Conservation (phyloP, 805 yeast genomes). For the Myxozyma kluyveri region DNA sequence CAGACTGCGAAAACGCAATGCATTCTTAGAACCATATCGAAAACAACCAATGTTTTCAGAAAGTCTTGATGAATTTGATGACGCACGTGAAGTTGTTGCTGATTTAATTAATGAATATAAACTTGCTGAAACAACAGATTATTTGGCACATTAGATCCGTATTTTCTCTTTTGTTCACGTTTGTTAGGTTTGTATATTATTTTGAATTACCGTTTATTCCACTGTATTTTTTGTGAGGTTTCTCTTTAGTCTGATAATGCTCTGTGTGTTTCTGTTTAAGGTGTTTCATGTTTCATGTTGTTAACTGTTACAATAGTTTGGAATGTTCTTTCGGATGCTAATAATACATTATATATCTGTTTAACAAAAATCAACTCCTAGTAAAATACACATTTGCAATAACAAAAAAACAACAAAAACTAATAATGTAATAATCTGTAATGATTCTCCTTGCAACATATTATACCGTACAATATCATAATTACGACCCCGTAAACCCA, state of each 20-base stretch:
- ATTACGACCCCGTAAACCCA: neutral
- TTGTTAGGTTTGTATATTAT: neutral
- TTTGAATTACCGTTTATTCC: conserved; percentile 24
- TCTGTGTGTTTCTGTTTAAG: no score
- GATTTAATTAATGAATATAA: conserved; percentile 78
- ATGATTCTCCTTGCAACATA: no score
- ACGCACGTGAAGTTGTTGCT: conserved; percentile 69
- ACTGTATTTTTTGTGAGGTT: neutral
- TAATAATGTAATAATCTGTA: no score
- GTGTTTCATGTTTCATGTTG: no score
- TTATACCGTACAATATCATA: no score
- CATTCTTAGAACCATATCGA: conserved; percentile 76
- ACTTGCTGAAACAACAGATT: conserved; percentile 57
- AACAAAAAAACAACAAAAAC: no score
- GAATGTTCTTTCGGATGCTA: no score
- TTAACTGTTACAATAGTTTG: no score
- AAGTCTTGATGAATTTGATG: conserved; percentile 67
- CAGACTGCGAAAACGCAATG: conserved; percentile 70
- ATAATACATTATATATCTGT: no score
- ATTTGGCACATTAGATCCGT: conserved; percentile 16
- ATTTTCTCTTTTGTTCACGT: neutral
- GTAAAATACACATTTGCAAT: no score
- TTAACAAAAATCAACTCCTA: no score
- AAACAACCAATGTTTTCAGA: conserved; percentile 45
- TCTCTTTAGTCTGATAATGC: no score